Evolutionary conservation across 176 grass and related monocot species (phyloP).

Genomic region (Olyra latifolia): DNA sequence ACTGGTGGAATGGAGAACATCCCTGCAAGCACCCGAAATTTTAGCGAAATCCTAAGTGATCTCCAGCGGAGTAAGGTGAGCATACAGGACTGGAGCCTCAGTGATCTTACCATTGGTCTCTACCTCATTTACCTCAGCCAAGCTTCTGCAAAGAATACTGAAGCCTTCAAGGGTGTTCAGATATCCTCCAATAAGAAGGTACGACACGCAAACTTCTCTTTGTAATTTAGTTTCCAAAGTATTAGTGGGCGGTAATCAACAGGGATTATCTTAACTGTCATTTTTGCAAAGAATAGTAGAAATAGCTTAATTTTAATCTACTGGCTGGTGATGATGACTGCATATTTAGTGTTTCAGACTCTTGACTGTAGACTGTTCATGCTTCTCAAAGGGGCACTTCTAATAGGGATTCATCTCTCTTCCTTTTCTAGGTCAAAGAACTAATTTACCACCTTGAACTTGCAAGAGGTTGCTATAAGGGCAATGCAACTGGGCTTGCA

Average conservation of each 20-base stretch:
- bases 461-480: constrained; percentile 81
- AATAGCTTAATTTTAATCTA: neutral
- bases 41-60: constrained; percentile 77
- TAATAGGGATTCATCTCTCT: constrained; percentile 3
- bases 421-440: constrained; percentile 70
- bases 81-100: constrained; percentile 93
- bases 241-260: neutral
- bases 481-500: constrained; percentile 63
- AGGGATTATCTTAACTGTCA: neutral
- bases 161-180: constrained; percentile 74
- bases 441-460: constrained; percentile 89
- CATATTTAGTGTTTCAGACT: neutral
- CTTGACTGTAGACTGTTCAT: neutral
- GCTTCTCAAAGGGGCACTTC: constrained; percentile 6
- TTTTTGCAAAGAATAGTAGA: neutral
- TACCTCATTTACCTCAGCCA: constrained; percentile 96
- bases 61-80: constrained; percentile 85
- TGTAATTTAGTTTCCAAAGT: neutral
- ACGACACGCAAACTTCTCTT: constrained; percentile 10
- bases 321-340: neutral
- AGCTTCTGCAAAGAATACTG: constrained; percentile 62
- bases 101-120: constrained; percentile 80
- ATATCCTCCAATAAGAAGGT: constrained; percentile 72
- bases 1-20: constrained; percentile 39
- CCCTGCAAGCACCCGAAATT: constrained; percentile 50